Base-by-base conservation (phyloP, 345 rosid genomes). In the Raphanus raphanistrum region DNA sequence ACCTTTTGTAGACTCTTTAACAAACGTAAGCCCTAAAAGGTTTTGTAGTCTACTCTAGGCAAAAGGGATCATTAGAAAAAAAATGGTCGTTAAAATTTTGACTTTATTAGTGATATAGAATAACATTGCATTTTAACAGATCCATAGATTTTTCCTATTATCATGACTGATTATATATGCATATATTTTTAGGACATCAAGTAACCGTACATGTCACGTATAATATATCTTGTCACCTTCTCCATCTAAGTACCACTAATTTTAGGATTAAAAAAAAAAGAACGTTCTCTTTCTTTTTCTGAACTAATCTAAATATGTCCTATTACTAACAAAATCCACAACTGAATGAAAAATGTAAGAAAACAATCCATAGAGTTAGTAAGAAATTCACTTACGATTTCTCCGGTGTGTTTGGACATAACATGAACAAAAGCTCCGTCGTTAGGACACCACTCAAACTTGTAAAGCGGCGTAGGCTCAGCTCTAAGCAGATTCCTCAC, bases 401-500 rank as follows among this genome's bases (percentile, higher is more conserved):
- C 89, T 63, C 99, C 97, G 48, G 96, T 95, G 73, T 85, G 86
- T 87, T 87, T 92, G 50, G 91, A 92, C 97, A 95, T 90, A 38
- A 92, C 81, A 78, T 95, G 99, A 68, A 90, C 0, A 63, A 81
- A 95, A 28, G 78, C 97, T 81, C 87, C 94, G 13, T 92, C 88
- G 0, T 84, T 58, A 1, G 99, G 99, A 67, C 90, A 94, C 98
- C 96, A 95, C 83, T 90, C 83, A 29, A 95, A 95, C 89, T 94
- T 94, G 72, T 92, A 94, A 55, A 94, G 82, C 6, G 98, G 94
- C 2, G 98, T 94, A 2, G 99, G 97, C 80, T 92, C 98, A 69
- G 99, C 99, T 77, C 74, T 86, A 10, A 94, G 85, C 57, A 94
- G 72, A 83, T 90, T 94, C 70, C 62, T 82, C 9, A 89, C 97